Evolutionary conservation across 495 filamentous ascomycete species (phyloP).

Genomic region (Durotheca rogersii): DNA sequence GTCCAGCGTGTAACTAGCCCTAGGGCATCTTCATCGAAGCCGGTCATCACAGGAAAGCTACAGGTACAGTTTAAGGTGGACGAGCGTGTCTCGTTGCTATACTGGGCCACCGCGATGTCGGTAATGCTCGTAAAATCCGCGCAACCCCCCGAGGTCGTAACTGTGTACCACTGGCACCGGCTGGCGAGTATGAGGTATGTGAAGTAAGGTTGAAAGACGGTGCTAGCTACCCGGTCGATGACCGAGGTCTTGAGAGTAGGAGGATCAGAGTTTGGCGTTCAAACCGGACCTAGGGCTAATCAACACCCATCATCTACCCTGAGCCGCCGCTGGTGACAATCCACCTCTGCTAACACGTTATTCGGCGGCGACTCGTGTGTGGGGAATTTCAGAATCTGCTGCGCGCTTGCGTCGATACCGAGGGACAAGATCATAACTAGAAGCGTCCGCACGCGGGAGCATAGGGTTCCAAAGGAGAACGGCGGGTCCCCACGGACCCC

Average conservation of each 20-base stretch:
- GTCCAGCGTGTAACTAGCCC: constrained; percentile 2
- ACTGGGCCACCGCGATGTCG: not conserved
- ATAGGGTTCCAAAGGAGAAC: constrained; percentile 12
- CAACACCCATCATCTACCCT: not conserved
- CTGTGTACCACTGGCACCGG: constrained; percentile 9
- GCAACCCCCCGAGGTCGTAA: constrained; percentile 16
- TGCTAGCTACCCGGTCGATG: constrained; percentile 7
- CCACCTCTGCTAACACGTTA: constrained; percentile 6
- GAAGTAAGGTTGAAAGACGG: constrained; percentile 12
- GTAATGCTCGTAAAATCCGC: constrained; percentile 2
- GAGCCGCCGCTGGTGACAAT: not conserved
- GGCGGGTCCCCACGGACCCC: constrained; percentile 27
- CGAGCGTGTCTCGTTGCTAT: not conserved
- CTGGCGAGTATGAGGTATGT: constrained; percentile 8
- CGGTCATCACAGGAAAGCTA: not conserved
- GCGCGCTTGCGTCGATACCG: constrained; percentile 23
- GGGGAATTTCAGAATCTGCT: constrained; percentile 21
- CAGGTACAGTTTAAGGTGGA: constrained; percentile 6
- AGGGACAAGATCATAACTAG: constrained; percentile 24
- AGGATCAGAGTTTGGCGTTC: constrained; percentile 6
- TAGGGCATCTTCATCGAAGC: not conserved
- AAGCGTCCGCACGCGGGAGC: constrained; percentile 3
- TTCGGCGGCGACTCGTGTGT: constrained; percentile 4
- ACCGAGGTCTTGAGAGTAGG: constrained; percentile 3
- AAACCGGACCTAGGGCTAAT: not conserved